Base-by-base conservation (phyloP, 2,329 filamentous ascomycete genomes). In the Rhynchosporium agropyri region DNA sequence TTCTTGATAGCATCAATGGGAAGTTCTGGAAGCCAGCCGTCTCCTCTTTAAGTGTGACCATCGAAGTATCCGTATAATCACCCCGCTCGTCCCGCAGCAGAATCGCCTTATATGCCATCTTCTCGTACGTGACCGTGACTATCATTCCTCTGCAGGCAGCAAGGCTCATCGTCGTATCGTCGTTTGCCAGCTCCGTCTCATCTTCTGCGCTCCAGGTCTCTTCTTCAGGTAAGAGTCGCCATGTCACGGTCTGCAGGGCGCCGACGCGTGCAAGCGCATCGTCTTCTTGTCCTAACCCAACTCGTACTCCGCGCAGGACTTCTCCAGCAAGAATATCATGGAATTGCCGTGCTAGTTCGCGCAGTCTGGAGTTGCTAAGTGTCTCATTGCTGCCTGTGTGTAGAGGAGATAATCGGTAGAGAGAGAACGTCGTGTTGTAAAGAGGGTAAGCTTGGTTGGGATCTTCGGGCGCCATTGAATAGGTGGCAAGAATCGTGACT, bases 321-420 rank as follows among this genome's bases (percentile, higher is more conserved):
- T 81, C 79, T 62, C 78, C 78, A 51, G 76, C 76, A 15, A 81
- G 71, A 60, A 79, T 74, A 58, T 80, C 78, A 49, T 73, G 74
- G 29, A 81, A 73, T 7, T 74, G 74, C 45, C 72, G 75, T 29
- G 78, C 76, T 65, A 80, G 76, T 26, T 73, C 68, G 8, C 69
- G 68, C 2, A 80, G 73, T 46, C 67, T 64, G 3, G 64, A 62
- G n/a, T 74, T 72, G 60, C 72, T 60, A 49, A 80, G 72, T 4
- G 77, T 72, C 0, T 70, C 33, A 2, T 65, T 46, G 26, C 67
- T 66, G 63, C 76, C 76, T 55, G 76, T 75, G 69, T 79, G 77
- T 15, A 81, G 74, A 4, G 79, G 79, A n/a, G 79, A 80, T 12
- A 79, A 60, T 63, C 79, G 78, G 64, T 79, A 77, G 62, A 79